A percentile compares a stretch with the other conserved stretches of the same genome.
These are phyloP conservation scores for Hypoxylon perforatum DNA, from an alignment of 495 filamentous ascomycete species.

Conservation along the genomic window DNA sequence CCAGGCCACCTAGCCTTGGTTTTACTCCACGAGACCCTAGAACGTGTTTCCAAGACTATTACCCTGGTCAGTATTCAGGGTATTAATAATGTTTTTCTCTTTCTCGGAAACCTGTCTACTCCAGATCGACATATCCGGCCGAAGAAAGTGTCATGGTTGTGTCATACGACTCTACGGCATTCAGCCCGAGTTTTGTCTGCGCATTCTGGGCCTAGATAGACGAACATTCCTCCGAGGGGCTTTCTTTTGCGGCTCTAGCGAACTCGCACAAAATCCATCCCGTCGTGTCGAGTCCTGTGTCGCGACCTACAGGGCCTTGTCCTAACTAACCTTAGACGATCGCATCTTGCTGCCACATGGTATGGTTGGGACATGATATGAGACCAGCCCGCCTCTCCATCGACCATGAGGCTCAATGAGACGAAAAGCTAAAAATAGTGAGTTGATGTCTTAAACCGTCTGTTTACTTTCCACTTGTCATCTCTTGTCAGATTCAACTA, in stretches of 20 bases:
- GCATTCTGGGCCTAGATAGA: conserved; percentile 12
- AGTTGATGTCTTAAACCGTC: conserved; percentile 13
- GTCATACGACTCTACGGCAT: conserved; percentile 41
- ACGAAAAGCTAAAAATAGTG: conserved; percentile 39
- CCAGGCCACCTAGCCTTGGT: conserved; percentile 8
- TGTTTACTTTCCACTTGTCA: conserved; percentile 20
- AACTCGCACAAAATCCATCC: conserved; percentile 19
- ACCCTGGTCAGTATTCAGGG: conserved; percentile 34
- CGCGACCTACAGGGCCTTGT: conserved; percentile 6
- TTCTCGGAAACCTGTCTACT: conserved; percentile 44
- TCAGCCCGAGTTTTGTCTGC: conserved; percentile 21
- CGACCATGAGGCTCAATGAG: conserved; percentile 32
- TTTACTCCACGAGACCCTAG: conserved; percentile 39
- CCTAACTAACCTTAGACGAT: conserved; percentile 18
- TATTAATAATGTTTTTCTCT: conserved; percentile 26
- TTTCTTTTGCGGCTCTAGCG: conserved; percentile 34
- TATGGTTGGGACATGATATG: conserved; percentile 14
- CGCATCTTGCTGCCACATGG: conserved; percentile 33
- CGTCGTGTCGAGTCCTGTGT: conserved; percentile 26
- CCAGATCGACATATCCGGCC: conserved; percentile 48
- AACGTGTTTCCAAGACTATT: conserved; percentile 41
- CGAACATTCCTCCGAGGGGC: conserved; percentile 19
- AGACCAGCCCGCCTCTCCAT: conserved; percentile 17
- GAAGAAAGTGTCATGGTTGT: conserved; percentile 44
- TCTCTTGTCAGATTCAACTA: neutral